Evolutionary conservation across 2,329 filamentous ascomycete species (phyloP).

Genomic region (Fusarium sp.): DNA sequence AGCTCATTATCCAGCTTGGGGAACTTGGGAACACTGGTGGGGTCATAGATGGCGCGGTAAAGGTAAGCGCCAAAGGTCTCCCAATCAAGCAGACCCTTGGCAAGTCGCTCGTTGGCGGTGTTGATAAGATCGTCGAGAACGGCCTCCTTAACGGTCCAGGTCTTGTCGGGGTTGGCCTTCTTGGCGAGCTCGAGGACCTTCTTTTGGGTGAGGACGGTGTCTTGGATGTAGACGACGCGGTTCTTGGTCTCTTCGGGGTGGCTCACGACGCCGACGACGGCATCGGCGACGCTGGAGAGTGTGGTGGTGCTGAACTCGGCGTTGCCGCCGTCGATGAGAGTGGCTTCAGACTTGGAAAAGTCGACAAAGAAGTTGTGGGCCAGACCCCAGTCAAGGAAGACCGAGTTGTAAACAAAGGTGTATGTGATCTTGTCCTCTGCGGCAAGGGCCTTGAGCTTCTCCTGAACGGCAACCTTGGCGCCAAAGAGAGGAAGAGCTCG

Average conservation of each 20-base stretch:
- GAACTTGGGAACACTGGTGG: constrained; percentile 49
- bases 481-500: constrained; percentile 62
- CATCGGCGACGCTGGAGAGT: constrained; percentile 59
- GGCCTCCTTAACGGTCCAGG: constrained; percentile 58
- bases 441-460: constrained; percentile 55
- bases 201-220: constrained; percentile 59
- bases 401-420: constrained; percentile 64
- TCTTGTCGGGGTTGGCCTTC: constrained; percentile 58
- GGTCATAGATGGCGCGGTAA: constrained; percentile 47
- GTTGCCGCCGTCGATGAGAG: constrained; percentile 64
- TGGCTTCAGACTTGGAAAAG: constrained; percentile 50
- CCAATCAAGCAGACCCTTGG: constrained; percentile 45
- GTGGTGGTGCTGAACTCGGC: constrained; percentile 60
- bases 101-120: constrained; percentile 46
- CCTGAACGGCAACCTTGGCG: constrained; percentile 59
- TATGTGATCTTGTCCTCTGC: constrained; percentile 62
- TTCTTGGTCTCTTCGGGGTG: constrained; percentile 67
- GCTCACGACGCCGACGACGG: constrained; percentile 60
- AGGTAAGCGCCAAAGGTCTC: constrained; percentile 51
- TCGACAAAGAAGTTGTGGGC: constrained; percentile 58
- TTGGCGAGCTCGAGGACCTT: constrained; percentile 60
- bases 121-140: constrained; percentile 45
- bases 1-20: constrained; percentile 57
- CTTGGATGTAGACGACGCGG: constrained; percentile 58
- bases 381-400: constrained; percentile 71